Conservation (phyloP, 1,139 yeast species). For the Saccharomyces hybrid region DNA sequence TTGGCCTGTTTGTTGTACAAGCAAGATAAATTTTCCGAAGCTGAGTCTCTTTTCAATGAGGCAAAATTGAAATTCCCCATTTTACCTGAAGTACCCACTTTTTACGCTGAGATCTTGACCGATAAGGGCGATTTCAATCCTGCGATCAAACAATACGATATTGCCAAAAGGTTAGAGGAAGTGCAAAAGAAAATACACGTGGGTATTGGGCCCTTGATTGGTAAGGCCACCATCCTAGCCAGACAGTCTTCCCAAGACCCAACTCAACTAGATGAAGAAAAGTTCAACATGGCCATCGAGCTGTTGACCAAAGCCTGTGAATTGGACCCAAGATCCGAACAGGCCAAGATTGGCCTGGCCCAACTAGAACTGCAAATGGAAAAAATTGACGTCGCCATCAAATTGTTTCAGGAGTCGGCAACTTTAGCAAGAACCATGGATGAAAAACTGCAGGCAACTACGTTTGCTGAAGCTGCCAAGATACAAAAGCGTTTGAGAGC, state of each 20-base stretch:
- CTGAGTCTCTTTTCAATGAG: conserved; percentile 60
- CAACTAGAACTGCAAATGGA: conserved; percentile 79
- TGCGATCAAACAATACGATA: conserved; percentile 77
- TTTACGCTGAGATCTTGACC: conserved; percentile 84
- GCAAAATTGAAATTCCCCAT: conserved; percentile 74
- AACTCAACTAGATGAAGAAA: conserved; percentile 35
- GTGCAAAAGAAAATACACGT: conserved; percentile 43
- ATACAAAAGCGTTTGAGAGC: conserved; percentile 62
- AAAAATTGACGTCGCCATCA: conserved; percentile 70
- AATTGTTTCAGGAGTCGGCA: conserved; percentile 71
- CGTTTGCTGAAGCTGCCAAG: conserved; percentile 82
- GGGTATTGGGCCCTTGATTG: conserved; percentile 81
- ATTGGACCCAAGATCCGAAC: conserved; percentile 76
- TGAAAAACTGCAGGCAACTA: conserved; percentile 82
- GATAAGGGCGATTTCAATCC: conserved; percentile 65
- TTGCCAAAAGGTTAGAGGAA: conserved; percentile 70
- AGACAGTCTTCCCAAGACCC: conserved; percentile 34
- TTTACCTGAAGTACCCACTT: conserved; percentile 82
- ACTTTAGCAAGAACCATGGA: conserved; percentile 71
- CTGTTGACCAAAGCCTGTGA: conserved; percentile 68
- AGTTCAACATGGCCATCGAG: conserved; percentile 53
- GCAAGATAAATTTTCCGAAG: conserved; percentile 51
- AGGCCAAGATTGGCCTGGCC: conserved; percentile 79
- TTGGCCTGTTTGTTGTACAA: conserved; percentile 86
- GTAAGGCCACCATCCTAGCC: conserved; percentile 69